Base-by-base conservation (phyloP, 1,284 basidiomycete species). In the Fistulinella staudtii region DNA sequence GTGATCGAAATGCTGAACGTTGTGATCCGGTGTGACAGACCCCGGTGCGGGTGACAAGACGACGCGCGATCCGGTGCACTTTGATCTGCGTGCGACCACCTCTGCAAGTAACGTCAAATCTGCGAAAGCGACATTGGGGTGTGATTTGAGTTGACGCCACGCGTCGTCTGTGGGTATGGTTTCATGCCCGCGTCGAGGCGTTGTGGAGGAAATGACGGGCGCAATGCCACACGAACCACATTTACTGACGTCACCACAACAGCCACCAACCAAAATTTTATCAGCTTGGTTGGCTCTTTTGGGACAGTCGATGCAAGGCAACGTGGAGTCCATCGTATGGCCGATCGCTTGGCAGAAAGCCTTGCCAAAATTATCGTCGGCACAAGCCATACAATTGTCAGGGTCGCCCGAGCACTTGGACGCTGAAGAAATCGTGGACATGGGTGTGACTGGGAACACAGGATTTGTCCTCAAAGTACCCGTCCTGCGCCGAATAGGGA, bases 71-170 rank as follows among this genome's bases (percentile, higher is more conserved):
- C 88, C 88, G 1, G 75, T 77, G 58, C 88, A 93, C 59, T 80
- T 84, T 24, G 87, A 85, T 35, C 87, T 76, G 37, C 88, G 80
- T 2, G 89, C 85, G 18, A 94, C 91, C 24, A 94, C 91, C 51
- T 93, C 89, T 2, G 91, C 91, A 36, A 94, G 76, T 29, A 93
- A 72, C 0, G 81, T 71, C 36, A 94, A 71, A 60, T 92, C 88
- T 11, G 89, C 78, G 60, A 90, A 93, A 34, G 80, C 77, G 41
- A 87, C 82, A 53, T 93, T 93, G 1, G 91, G 91, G 68, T 94
- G 91, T 3, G 84, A 82, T 68, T 93, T 93, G 53, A 94, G 72
- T 51, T 84, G 82, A 43, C 77, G 81, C 91, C 91, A 94, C 5
- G 89, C 91, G 48, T 86, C 80, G 58, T 88, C 84, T 35, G 85